Base-by-base conservation (phyloP, 345 rosid species). In the Bruguiera parviflora region DNA sequence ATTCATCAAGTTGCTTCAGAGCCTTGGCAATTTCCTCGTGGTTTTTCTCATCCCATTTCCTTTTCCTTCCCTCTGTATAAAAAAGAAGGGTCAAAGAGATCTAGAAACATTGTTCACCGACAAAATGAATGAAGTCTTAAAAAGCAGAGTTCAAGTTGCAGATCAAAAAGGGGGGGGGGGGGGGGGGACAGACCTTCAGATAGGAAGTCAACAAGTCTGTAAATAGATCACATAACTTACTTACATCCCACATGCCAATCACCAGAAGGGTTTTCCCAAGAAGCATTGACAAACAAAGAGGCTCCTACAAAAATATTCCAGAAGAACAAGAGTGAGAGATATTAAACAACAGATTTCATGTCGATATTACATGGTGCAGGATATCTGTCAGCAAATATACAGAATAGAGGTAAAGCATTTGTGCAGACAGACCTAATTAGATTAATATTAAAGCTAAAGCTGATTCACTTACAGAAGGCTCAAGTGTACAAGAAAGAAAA, bases 181-280 rank as follows among this genome's bases (percentile, higher is more conserved):
- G 53, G 67, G 31, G 53, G 64, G 15, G 73, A n/a, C 53, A 51
- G 39, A 51, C 99, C 96, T 92, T 95, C 74, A 92, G 79, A 33
- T 96, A 93, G 63, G 96, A 84, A 62, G 86, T 90, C 76, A 92
- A 80, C 19, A 78, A 78, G 58, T 73, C 71, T 0, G 97, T 88
- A 78, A 92, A 89, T 64, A 95, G 87, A 75, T 88, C 86, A 52
- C 85, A 90, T 39, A 88, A 80, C 88, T 31, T 92, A 73, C 84
- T 92, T 95, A 77, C 66, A 86, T 65, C 97, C 99, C 63, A 92
- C 94, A 68, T 83, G 99, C 97, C 98, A 95, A 65, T 88, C 89
- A 67, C 92, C 96, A 63, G 94, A 82, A 31, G 96, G 99, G 60
- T 92, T 92, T 83, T 90, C 81, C 98, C 99, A 92, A 7, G 87